A percentile compares a stretch with the other conserved stretches of the same genome.
Evolutionary conservation across 208 protist genomes (phyloP).

Genomic region (Crithidia thermophila): DNA sequence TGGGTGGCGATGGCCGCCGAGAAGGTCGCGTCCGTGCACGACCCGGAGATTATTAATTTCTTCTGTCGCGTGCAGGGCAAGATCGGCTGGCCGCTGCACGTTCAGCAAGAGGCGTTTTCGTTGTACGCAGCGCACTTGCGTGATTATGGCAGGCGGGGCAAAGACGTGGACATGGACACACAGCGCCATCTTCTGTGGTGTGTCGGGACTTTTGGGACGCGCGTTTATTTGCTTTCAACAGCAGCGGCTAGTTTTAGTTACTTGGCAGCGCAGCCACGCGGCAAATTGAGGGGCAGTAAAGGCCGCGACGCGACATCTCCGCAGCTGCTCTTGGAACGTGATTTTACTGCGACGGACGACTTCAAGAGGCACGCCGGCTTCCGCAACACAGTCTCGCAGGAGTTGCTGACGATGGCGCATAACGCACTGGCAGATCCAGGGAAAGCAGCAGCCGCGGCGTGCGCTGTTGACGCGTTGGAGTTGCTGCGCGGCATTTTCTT

Average conservation of each 20-base stretch:
- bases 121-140: conserved; percentile 6
- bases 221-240: not conserved
- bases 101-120: conserved; percentile 15
- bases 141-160: not conserved
- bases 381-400: not conserved
- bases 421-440: not conserved
- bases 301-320: too few species aligned
- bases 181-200: conserved; percentile 23
- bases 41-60: conserved; percentile 24
- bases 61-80: conserved; percentile 18
- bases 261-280: not conserved
- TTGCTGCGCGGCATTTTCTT: not conserved
- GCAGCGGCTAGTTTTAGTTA: not conserved
- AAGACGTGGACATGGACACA: conserved; percentile 3
- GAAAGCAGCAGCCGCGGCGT: not conserved
- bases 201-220: conserved; percentile 2
- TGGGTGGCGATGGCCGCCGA: conserved; percentile 15
- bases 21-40: conserved; percentile 4
- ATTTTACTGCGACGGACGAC: too few species aligned
- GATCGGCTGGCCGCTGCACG: conserved; percentile 4
- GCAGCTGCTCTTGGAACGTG: too few species aligned
- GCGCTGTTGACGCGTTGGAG: not conserved
- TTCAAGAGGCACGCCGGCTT: not conserved
- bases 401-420: not conserved
- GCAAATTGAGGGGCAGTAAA: too few species aligned